Percentiles rank a stretch among this genome's conserved stretches.
Conservation (phyloP, 2,329 filamentous ascomycete species). For the Capronia coronata region DNA sequence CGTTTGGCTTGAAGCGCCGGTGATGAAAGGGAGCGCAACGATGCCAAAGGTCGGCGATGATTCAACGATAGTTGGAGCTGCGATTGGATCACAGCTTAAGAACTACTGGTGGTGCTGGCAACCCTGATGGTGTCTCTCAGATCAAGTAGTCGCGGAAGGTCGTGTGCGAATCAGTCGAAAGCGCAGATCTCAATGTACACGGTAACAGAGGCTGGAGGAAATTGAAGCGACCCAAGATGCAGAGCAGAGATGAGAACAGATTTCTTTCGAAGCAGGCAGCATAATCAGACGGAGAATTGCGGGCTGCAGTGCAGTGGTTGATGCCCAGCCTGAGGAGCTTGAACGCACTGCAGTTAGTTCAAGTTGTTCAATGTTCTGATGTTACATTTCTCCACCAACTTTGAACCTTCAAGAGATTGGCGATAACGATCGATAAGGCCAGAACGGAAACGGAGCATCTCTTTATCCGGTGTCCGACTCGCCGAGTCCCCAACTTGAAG, state of each 20-base stretch:
- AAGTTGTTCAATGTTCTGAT: background rate
- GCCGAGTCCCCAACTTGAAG: background rate
- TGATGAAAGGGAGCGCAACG: background rate
- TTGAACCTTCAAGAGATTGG: too few relatives aligned
- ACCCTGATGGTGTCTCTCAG: too few relatives aligned
- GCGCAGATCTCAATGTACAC: background rate
- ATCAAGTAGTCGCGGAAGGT: too few relatives aligned
- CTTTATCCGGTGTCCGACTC: background rate
- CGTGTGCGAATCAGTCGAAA: too few relatives aligned
- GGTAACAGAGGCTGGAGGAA: background rate
- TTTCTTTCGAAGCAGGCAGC: background rate
- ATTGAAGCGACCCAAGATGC: background rate
- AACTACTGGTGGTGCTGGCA: too few relatives aligned
- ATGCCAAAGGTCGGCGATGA: background rate
- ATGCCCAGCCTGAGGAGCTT: conserved; percentile 4
- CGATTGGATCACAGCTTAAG: background rate
- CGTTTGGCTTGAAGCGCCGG: background rate
- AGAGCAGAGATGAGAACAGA: background rate
- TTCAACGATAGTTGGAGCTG: background rate
- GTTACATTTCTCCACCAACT: background rate
- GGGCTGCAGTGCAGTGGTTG: too few relatives aligned
- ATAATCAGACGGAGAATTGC: conserved; percentile 5
- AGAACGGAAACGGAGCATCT: background rate
- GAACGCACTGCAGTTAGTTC: background rate
- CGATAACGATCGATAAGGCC: background rate